Conservation (phyloP, 2,329 filamentous ascomycete genomes). For the Arthrobotrys iridis region DNA sequence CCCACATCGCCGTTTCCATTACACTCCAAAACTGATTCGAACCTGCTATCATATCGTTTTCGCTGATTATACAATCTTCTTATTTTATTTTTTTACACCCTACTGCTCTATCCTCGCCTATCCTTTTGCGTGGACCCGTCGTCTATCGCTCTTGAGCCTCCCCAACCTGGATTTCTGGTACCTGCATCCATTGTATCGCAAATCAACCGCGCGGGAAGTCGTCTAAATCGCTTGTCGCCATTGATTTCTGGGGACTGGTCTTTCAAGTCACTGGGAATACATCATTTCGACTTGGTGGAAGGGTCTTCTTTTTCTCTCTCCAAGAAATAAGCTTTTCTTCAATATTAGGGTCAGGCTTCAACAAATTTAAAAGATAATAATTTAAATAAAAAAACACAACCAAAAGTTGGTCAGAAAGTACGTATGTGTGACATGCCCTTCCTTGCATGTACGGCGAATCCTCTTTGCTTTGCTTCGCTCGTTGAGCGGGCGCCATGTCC, state of each 20-base stretch:
- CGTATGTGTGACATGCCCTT: conserved; percentile 41
- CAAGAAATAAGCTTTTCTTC: background rate
- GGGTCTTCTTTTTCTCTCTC: background rate
- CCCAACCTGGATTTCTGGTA: conserved; percentile 45
- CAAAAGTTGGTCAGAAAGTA: conserved; percentile 30
- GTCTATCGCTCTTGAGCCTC: conserved; percentile 53
- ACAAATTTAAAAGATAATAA: background rate
- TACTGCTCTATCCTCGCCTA: conserved; percentile 43
- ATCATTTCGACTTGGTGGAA: conserved; percentile 2
- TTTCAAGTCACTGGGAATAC: conserved; percentile 6
- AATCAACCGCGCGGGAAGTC: conserved; percentile 52
- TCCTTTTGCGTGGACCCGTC: conserved; percentile 40
- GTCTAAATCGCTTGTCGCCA: conserved; percentile 50
- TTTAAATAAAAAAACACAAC: conserved; percentile 1
- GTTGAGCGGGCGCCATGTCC: conserved; percentile 19
- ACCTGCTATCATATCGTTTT: conserved; percentile 43
- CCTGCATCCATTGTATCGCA: conserved; percentile 50
- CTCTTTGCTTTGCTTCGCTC: background rate
- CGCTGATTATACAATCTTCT: conserved; percentile 45
- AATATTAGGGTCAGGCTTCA: background rate
- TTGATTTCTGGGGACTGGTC: conserved; percentile 21
- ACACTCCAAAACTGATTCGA: conserved; percentile 51
- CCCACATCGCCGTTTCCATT: conserved; percentile 52
- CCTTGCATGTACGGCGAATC: conserved; percentile 40
- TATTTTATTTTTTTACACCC: conserved; percentile 47